Conservation (phyloP, 306 rosid genomes). For the Pachyrhizus erosus region DNA sequence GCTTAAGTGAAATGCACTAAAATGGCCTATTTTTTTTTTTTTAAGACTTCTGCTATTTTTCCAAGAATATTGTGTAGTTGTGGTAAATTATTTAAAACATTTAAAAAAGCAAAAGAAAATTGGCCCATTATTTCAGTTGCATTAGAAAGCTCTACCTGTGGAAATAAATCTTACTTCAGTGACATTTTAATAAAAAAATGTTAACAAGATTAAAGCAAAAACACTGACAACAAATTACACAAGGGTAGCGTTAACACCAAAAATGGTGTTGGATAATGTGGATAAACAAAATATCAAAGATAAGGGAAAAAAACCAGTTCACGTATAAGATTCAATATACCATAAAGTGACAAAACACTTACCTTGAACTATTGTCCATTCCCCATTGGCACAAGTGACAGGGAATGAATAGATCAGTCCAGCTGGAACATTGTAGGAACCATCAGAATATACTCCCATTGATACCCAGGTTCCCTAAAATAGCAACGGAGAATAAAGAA, state of each 20-base stretch:
- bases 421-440: slow-evolving; percentile 94
- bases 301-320: not conserved
- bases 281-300: not conserved
- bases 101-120: not conserved
- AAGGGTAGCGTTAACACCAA: not conserved
- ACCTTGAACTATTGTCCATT: slow-evolving; percentile 98
- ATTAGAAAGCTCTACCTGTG: not conserved
- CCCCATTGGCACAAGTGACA: slow-evolving; percentile 79
- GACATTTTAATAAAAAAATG: not conserved
- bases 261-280: not conserved
- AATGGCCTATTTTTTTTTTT: too few species aligned
- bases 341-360: slow-evolving; percentile 19
- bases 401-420: slow-evolving; percentile 97
- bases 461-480: slow-evolving; percentile 94
- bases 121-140: not conserved
- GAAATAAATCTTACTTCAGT: too few species aligned
- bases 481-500: not conserved
- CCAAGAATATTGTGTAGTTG: not conserved
- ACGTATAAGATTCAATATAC: not conserved
- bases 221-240: not conserved
- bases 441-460: slow-evolving; percentile 98
- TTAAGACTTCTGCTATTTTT: too few species aligned
- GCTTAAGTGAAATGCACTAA: too few species aligned
- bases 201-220: not conserved
- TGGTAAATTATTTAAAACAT: not conserved